These are phyloP conservation scores for Hibiscus tridactylites DNA, from an alignment of 345 rosid species.

Conservation along the genomic window DNA sequence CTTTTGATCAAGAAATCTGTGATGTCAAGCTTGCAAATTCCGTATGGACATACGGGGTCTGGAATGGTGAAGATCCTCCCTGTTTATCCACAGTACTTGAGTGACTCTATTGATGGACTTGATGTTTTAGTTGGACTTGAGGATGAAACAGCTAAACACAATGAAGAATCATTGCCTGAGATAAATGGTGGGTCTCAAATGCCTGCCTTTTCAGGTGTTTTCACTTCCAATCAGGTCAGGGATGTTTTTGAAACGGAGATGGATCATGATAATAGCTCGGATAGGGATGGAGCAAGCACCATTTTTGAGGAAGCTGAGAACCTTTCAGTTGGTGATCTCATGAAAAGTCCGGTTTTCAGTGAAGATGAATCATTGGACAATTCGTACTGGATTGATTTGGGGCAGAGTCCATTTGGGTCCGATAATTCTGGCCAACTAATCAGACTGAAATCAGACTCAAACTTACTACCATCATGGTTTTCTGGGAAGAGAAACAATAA, in stretches of 20 bases:
- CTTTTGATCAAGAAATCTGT: conserved; percentile 80
- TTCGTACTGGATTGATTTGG: conserved; percentile 65
- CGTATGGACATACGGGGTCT: conserved; percentile 53
- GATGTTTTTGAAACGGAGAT: conserved; percentile 76
- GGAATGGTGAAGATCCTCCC: conserved; percentile 80
- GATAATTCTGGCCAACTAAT: conserved; percentile 32
- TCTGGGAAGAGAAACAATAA: conserved; percentile 36
- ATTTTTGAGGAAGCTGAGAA: conserved; percentile 75
- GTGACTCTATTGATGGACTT: conserved; percentile 71
- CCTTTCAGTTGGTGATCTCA: conserved; percentile 69
- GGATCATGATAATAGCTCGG: conserved; percentile 60
- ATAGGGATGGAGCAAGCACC: conserved; percentile 73
- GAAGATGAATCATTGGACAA: conserved; percentile 63
- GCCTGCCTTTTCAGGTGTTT: conserved; percentile 81
- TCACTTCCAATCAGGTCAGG: conserved; percentile 61
- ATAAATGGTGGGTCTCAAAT: conserved; percentile 34
- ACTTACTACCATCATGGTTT: conserved; percentile 37
- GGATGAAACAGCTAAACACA: conserved; percentile 24
- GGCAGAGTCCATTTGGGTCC: conserved; percentile 60
- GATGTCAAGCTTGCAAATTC: conserved; percentile 62
- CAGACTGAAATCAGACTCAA: conserved; percentile 34
- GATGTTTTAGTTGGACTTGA: conserved; percentile 43
- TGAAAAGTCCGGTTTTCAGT: conserved; percentile 65
- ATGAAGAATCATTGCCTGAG: conserved; percentile 36
- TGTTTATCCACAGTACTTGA: conserved; percentile 53